Base-by-base conservation (phyloP, 805 yeast species). In the Yamadazyma laniorum region DNA sequence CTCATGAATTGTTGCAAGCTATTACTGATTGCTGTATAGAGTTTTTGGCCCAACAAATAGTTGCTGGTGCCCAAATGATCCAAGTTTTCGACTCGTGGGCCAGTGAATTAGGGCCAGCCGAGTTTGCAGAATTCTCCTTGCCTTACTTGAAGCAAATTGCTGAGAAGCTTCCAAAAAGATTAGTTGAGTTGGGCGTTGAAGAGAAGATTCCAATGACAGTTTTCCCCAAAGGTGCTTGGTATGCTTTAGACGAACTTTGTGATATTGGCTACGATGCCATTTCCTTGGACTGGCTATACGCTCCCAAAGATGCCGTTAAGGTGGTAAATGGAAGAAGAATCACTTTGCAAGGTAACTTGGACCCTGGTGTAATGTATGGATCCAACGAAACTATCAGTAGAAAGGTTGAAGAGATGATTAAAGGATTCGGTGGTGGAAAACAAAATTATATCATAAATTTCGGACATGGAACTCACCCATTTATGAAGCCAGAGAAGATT, bases 61-160 rank as follows among this genome's bases (percentile, higher is more conserved):
- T 81, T 49, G 99, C 99, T 1, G 99, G 99, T 51, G 98, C 98
- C 25, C 99, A 93, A 68, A 89, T 93, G 82, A 73, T 93, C 44
- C 99, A 93, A 65, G 89, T 93, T 25, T 93, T 93, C 57, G 99
- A 93, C 58, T 85, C 95, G 25, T 90, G 96, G 95, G 99, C 96
- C 40, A 96, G 98, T 35, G 98, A 93, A 65, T 73, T 93, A 41
- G 93, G 95, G 1, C 95, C 96, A 9, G 68, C 68, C 36, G 99
- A 93, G 55, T 93, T 91, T 63, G 74, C 74, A 45, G 90, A 85
- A 59, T 93, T 89, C 61, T 82, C 95, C 3, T 75, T 91, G 53
- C 98, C 98, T 3, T 93, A 87, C 58, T 69, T 93, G 53, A 75
- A 73, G 47, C 86, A 86, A 56, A 90, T 91, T 41, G 76, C 86